Evolutionary conservation across 2,329 filamentous ascomycete species (phyloP), one percentile per base, ranked within the genome.

Genomic region (Fusarium sp.): DNA sequence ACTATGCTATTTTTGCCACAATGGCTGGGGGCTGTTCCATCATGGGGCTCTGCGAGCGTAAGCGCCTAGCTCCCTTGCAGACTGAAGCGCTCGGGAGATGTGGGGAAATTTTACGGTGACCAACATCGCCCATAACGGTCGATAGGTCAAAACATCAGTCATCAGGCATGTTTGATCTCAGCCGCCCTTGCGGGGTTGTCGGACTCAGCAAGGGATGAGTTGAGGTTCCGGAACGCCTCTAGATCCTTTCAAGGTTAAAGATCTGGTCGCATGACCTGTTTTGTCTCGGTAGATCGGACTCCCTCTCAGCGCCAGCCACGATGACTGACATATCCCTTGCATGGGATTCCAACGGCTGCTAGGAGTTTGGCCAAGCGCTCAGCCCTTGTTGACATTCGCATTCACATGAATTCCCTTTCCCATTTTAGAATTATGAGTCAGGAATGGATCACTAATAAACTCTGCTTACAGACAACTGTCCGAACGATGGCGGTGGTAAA

Each of bases 401-500:
- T 60, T 58, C 46, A 37, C 65, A 58, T 65, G 26, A 20, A 44
- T 40, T 58, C 46, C 30, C 20, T 44, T 63, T 62, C 50, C 61
- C 27, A 17, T 55, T 64, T 75, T 73, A 69, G 64, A 70, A 62
- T 23, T 30, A 26, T 61, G 59, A 26, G 42, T 57, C 40, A 61
- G 27, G 60, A 60, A 64, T 64, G 46, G 44, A 49, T 63, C 38
- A 62, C 75, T 77, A 75, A 77, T 67, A 53, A 26, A 38, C 44
- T 54, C 20, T 40, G 46, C 44, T 63, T 76, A 71, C 77, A 93
- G 90, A 91, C 91, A 53, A 88, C 88, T 12, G 83, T 93, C 60
- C 89, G 90, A 69, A 91, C 89, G 33, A 84, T 95, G 69, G 85
- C 88, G 61, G 89, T 91, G 76, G 86, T 90, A 69, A 95, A 95